These are phyloP conservation scores for Globisporangium yorkense DNA, from an alignment of 352 stramenopile species.

Conservation along the genomic window DNA sequence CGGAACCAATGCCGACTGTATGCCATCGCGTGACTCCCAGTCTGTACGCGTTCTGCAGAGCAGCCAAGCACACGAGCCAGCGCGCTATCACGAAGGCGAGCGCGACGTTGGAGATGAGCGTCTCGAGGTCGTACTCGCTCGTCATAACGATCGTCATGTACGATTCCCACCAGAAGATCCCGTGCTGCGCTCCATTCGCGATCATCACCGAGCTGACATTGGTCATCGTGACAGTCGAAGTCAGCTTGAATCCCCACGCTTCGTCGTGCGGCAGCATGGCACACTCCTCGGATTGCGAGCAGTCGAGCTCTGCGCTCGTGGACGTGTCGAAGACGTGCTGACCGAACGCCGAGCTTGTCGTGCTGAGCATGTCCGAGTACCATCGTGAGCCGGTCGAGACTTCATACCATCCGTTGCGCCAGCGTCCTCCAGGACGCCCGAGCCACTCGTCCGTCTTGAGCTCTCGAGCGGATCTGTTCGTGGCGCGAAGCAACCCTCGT, in stretches of 20 bases:
- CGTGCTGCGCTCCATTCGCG: constrained; percentile 16
- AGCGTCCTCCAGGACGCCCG: constrained; percentile 3
- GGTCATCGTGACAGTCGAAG: constrained; percentile 6
- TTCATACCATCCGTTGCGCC: constrained; percentile 31
- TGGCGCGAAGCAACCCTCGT: constrained; percentile 10
- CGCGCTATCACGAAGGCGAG: constrained; percentile 21
- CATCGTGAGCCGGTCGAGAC: constrained; percentile 13
- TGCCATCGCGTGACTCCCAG: constrained; percentile 5
- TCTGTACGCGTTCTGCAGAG: constrained; percentile 12
- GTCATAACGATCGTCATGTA: constrained; percentile 8
- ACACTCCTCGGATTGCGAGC: constrained; percentile 5
- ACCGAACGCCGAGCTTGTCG: constrained; percentile 6
- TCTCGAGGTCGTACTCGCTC: constrained; percentile 25
- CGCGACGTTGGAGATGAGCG: constrained; percentile 23
- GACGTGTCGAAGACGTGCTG: constrained; percentile 18
- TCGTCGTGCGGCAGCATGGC: constrained; percentile 1
- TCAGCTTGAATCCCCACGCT: constrained; percentile 8
- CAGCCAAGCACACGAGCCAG: constrained; percentile 23
- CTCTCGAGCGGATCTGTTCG: constrained; percentile 11
- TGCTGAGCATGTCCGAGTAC: constrained; percentile 24
- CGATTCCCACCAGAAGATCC: constrained; percentile 11
- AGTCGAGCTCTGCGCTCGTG: constrained; percentile 13
- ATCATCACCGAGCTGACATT: constrained; percentile 16
- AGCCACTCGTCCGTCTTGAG: constrained; percentile 13
- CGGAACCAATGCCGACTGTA: constrained; percentile 12